phyloP scores from a whole-genome alignment of 2,329 filamentous ascomycete species.

The Verticillium albo-atrum region DNA sequence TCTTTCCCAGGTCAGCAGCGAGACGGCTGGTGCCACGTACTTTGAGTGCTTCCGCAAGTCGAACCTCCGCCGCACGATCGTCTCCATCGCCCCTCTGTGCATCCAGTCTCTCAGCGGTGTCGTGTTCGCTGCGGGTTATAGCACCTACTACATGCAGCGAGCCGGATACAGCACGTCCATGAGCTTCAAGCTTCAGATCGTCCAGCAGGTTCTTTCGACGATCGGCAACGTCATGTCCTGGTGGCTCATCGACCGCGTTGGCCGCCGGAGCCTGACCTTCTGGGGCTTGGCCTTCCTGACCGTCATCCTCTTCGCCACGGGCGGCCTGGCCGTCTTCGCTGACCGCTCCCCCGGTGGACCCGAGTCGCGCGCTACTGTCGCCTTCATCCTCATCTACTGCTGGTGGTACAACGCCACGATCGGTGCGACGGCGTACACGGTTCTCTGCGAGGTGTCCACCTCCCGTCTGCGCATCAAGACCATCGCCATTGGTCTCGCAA shows the following conservation, averaged over 20 bases:
- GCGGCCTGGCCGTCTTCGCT: constrained; percentile 14
- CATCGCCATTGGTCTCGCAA: constrained; percentile 28
- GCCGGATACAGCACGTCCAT: constrained; percentile 14
- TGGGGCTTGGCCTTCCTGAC: constrained; percentile 27
- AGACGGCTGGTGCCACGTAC: constrained; percentile 32
- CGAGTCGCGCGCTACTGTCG: constrained; percentile 16
- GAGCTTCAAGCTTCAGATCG: constrained; percentile 33
- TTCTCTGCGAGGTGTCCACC: constrained; percentile 32
- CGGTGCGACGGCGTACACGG: constrained; percentile 31
- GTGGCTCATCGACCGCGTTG: constrained; percentile 30
- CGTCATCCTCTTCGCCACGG: constrained; percentile 33
- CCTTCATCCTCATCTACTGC: constrained; percentile 31
- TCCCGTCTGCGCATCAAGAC: constrained; percentile 33
- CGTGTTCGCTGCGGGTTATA: constrained; percentile 28
- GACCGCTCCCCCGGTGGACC: not conserved
- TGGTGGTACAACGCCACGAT: constrained; percentile 35
- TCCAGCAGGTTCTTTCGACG: constrained; percentile 31
- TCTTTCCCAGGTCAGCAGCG: constrained; percentile 24
- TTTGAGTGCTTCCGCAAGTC: constrained; percentile 33
- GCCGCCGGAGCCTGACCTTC: constrained; percentile 29
- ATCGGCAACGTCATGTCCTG: constrained; percentile 35
- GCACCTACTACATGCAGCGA: constrained; percentile 9
- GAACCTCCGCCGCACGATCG: constrained; percentile 33
- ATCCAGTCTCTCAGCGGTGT: constrained; percentile 30
- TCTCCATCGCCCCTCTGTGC: constrained; percentile 28